Evolutionary conservation across 2,329 filamentous ascomycete species (phyloP).

Genomic region (Setomelanomma holmii): DNA sequence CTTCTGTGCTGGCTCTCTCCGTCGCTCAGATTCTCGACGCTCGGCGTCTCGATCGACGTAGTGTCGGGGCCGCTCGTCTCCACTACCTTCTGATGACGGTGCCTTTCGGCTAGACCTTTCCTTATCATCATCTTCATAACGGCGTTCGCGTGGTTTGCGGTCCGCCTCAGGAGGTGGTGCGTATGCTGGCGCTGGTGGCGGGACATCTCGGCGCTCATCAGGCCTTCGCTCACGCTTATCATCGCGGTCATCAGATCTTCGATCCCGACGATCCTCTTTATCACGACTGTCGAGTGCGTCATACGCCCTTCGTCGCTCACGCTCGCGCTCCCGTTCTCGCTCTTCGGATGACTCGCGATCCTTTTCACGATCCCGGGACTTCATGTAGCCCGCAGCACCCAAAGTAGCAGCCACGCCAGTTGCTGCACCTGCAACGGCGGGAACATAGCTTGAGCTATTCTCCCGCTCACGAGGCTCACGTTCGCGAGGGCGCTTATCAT

Average conservation of each 20-base stretch:
- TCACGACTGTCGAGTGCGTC: constrained; percentile 40
- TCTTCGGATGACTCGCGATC: constrained; percentile 42
- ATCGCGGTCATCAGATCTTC: constrained; percentile 21
- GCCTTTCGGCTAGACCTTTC: constrained; percentile 35
- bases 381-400: constrained; percentile 39
- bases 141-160: constrained; percentile 38
- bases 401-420: constrained; percentile 39
- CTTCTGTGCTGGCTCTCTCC: constrained; percentile 38
- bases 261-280: constrained; percentile 36
- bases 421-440: constrained; percentile 37
- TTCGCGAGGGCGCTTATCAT: constrained; percentile 45
- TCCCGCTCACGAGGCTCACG: constrained; percentile 31
- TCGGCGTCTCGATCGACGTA: constrained; percentile 47
- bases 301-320: constrained; percentile 46
- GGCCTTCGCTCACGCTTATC: constrained; percentile 22
- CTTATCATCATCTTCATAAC: constrained; percentile 40
- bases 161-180: constrained; percentile 29
- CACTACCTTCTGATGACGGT: constrained; percentile 43
- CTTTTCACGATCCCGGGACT: constrained; percentile 40
- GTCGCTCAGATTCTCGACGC: constrained; percentile 42
- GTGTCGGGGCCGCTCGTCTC: constrained; percentile 44
- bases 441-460: constrained; percentile 25
- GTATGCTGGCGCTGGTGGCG: constrained; percentile 21
- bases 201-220: constrained; percentile 26
- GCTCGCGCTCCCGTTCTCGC: constrained; percentile 49